These are phyloP conservation scores for Fusarium mangiferae DNA, from an alignment of 2,329 filamentous ascomycete genomes.

Conservation along the genomic window DNA sequence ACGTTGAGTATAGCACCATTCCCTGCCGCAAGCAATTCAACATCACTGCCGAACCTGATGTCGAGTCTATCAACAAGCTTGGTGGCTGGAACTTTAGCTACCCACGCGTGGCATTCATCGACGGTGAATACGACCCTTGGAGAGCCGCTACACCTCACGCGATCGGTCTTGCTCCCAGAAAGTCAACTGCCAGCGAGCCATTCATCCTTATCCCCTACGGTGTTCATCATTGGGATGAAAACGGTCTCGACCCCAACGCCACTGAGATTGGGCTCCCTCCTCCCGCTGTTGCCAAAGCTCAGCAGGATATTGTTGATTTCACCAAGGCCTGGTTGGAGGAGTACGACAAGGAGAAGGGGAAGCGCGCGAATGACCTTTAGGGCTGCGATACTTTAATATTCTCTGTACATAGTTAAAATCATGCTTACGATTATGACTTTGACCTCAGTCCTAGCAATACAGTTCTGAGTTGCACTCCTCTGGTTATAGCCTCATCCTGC, in stretches of 20 bases:
- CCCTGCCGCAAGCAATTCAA: slow-evolving; percentile 77
- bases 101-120: slow-evolving; percentile 78
- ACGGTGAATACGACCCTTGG: slow-evolving; percentile 85
- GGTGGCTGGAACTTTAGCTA: slow-evolving; percentile 79
- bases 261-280: slow-evolving; percentile 73
- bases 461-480: background rate
- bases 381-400: background rate
- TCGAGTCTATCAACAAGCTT: slow-evolving; percentile 77
- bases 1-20: slow-evolving; percentile 69
- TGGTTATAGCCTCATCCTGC: no score
- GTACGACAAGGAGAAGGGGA: slow-evolving; percentile 53
- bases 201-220: slow-evolving; percentile 78
- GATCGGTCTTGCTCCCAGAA: slow-evolving; percentile 65
- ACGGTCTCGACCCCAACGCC: slow-evolving; percentile 64
- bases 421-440: background rate
- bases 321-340: slow-evolving; percentile 75
- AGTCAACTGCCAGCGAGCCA: slow-evolving; percentile 72
- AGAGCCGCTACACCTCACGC: slow-evolving; percentile 77
- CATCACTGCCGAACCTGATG: slow-evolving; percentile 70
- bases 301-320: slow-evolving; percentile 68
- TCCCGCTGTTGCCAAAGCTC: slow-evolving; percentile 65
- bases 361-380: slow-evolving; percentile 12
- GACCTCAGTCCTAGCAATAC: background rate
- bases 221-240: slow-evolving; percentile 86
- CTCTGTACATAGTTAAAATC: background rate